Evolutionary conservation across 768 basidiomycete species (phyloP), one percentile per base, ranked within the genome.

Genomic region (Tricholoma saponaceum): DNA sequence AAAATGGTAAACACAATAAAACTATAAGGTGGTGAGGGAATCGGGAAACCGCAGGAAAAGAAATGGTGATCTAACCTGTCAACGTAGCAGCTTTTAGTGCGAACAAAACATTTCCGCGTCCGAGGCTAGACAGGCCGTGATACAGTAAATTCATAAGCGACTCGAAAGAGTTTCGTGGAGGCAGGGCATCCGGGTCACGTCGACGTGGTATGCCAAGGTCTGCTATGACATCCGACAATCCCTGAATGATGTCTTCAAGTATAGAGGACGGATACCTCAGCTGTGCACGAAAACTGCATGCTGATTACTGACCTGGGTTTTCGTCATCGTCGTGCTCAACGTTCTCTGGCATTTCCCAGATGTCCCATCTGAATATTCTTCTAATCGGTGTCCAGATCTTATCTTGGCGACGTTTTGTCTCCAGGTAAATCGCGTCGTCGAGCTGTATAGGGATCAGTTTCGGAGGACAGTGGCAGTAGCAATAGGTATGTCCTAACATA

Each of bases 151-250:
- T 76, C 77, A 83, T 77, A 0, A 78, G 57, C 37, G 64, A 70
- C 65, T 90, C 87, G 30, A 89, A 69, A 2, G 60, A 51, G 60
- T 89, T 90, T 2, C 75, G 66, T 0, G 90, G 89, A 1, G 90
- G 88, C 0, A 90, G 68, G 0, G 86, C 88, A 66, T 92, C 89
- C 0, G 89, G 88, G 69, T 92, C 88, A 25, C 89, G 77, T 3
- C 78, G 74, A 14, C 73, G 69, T 0, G 88, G 80, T 35, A 77
- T 62, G 3, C 84, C 86, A 0, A 90, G 75, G 62, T 88, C 86
- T 2, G 75, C 66, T 35, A 70, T 64, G 49, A 67, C 61, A 8
- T 69, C 67, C 0, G 73, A 74, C 10, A 84, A 69, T 7, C 87
- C 86, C 58, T 84, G 84, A 50, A 90, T 83, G 4, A 72, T 57